Evolutionary conservation across 2,329 filamentous ascomycete genomes (phyloP).

Genomic region (Penicillium palitans): DNA sequence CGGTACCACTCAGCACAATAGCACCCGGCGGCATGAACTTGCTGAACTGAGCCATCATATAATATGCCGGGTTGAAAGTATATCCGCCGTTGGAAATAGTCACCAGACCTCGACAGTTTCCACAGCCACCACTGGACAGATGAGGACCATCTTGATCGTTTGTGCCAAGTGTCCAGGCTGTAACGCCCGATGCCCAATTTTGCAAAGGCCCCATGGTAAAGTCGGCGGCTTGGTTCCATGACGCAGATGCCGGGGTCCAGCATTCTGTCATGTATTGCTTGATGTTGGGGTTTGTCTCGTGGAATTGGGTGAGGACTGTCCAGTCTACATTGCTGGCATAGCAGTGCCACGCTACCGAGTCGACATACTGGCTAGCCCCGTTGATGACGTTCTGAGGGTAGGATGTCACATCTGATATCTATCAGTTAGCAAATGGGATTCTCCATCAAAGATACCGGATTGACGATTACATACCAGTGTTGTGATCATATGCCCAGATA

Average conservation of each 20-base stretch:
- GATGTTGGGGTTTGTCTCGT: constrained; percentile 32
- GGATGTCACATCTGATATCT: constrained; percentile 27
- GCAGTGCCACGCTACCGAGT: constrained; percentile 43
- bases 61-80: constrained; percentile 52
- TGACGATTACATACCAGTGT: constrained; percentile 29
- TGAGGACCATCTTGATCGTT: constrained; percentile 30
- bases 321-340: constrained; percentile 39
- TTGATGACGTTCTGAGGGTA: constrained; percentile 40
- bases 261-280: constrained; percentile 46
- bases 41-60: constrained; percentile 56
- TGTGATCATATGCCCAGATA: constrained; percentile 43
- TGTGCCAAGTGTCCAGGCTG: constrained; percentile 35
- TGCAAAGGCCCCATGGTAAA: constrained; percentile 34
- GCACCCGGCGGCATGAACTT: constrained; percentile 51
- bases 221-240: constrained; percentile 30
- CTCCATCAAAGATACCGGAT: neutral
- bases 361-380: constrained; percentile 30
- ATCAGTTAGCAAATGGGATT: neutral
- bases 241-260: constrained; percentile 30
- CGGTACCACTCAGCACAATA: constrained; percentile 44
- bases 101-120: constrained; percentile 29
- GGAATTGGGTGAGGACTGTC: constrained; percentile 39
- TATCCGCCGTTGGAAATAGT: constrained; percentile 43
- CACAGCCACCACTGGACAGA: constrained; percentile 31
- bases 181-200: constrained; percentile 33